phyloP scores from a whole-genome alignment of 352 stramenopile genomes.

The Pythium coloratum region DNA sequence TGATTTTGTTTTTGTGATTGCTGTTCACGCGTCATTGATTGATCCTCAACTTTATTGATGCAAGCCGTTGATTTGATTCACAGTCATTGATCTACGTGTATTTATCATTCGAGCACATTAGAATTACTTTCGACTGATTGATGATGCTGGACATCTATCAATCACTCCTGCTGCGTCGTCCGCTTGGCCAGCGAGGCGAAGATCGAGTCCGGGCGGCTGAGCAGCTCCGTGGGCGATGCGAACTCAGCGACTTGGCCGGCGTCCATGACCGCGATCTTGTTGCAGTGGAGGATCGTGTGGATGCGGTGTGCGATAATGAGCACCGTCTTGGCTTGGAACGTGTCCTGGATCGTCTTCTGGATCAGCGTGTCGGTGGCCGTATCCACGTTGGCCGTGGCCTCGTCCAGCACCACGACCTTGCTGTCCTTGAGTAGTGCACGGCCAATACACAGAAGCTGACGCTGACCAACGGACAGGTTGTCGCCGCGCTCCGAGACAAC shows the following conservation, averaged over 20 bases:
- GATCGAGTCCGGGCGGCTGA: slow-evolving; percentile 68
- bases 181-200: slow-evolving; percentile 48
- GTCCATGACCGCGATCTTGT: slow-evolving; percentile 89
- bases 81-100: no score
- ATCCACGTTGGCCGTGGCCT: slow-evolving; percentile 90
- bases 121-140: no score
- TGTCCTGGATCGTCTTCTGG: slow-evolving; percentile 65
- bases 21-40: no score
- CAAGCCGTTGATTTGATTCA: no score
- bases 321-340: slow-evolving; percentile 86
- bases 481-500: not conserved
- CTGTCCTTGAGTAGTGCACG: slow-evolving; percentile 89
- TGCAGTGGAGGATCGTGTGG: slow-evolving; percentile 92
- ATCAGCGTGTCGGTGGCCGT: slow-evolving; percentile 61
- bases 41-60: no score
- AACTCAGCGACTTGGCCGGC: slow-evolving; percentile 89
- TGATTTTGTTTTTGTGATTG: no score
- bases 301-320: slow-evolving; percentile 93
- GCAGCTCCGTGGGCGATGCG: slow-evolving; percentile 70
- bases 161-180: no score
- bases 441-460: slow-evolving; percentile 93
- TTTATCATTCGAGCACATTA: no score
- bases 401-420: slow-evolving; percentile 93
- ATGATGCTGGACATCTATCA: no score
- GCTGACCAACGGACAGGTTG: slow-evolving; percentile 73